A percentile compares a stretch with the other conserved stretches of the same genome.
Evolutionary conservation across 768 basidiomycete species (phyloP).

Genomic region (Pulveroboletus sp.): DNA sequence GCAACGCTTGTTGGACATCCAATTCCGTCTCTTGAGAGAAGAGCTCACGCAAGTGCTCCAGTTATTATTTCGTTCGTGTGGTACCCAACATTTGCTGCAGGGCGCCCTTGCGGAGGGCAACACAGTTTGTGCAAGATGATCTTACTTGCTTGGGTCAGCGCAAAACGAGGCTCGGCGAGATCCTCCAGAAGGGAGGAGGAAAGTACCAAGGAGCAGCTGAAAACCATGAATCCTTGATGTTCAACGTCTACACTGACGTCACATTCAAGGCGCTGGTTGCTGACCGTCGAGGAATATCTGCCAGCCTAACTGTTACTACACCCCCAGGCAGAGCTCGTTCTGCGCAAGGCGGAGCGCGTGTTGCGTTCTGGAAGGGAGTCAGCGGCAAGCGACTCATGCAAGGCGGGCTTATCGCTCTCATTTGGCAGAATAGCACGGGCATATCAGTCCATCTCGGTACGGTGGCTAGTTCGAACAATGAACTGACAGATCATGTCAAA

Average conservation of each 20-base stretch:
- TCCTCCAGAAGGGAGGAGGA: slow-evolving; percentile 54
- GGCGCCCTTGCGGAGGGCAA: slow-evolving; percentile 48
- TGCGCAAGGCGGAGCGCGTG: slow-evolving; percentile 34
- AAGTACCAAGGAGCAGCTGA: slow-evolving; percentile 46
- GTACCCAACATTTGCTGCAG: slow-evolving; percentile 26
- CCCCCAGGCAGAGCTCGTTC: slow-evolving; percentile 56
- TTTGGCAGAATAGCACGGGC: slow-evolving; percentile 37
- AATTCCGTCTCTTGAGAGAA: slow-evolving; percentile 71
- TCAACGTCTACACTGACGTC: slow-evolving; percentile 58
- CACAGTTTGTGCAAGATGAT: slow-evolving; percentile 47
- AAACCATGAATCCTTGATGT: slow-evolving; percentile 47
- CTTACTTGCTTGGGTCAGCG: slow-evolving; percentile 19
- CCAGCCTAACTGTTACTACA: slow-evolving; percentile 42
- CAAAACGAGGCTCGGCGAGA: slow-evolving; percentile 38
- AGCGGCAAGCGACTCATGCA: slow-evolving; percentile 53
- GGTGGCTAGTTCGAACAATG: slow-evolving; percentile 38
- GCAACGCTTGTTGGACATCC: slow-evolving; percentile 64
- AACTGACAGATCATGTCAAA: slow-evolving; percentile 44
- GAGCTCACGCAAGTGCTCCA: slow-evolving; percentile 51
- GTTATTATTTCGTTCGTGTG: neutral
- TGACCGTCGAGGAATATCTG: slow-evolving; percentile 49
- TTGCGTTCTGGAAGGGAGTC: slow-evolving; percentile 57
- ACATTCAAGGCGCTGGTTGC: slow-evolving; percentile 43
- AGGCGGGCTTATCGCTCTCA: slow-evolving; percentile 60
- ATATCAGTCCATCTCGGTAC: slow-evolving; percentile 52